A percentile compares a stretch with the other conserved stretches of the same genome.
These are phyloP conservation scores for Alternaria sp. DNA, from an alignment of 2,329 filamentous ascomycete genomes.

Conservation along the genomic window DNA sequence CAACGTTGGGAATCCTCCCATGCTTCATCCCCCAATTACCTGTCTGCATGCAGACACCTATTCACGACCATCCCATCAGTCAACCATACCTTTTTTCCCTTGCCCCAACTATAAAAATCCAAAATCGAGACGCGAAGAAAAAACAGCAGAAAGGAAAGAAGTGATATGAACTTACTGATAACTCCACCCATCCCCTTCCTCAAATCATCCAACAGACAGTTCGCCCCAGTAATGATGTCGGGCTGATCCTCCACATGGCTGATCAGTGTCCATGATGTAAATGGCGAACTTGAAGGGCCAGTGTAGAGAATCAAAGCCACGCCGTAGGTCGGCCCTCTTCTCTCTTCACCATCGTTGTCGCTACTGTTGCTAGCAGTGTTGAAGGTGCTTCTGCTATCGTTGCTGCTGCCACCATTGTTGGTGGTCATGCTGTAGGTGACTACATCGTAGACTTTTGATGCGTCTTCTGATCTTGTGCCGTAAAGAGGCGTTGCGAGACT, in stretches of 20 bases:
- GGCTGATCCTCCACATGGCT: background rate
- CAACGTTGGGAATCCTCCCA: background rate
- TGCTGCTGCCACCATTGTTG: background rate
- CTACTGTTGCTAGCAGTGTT: background rate
- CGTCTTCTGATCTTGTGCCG: background rate
- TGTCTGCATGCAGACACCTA: background rate
- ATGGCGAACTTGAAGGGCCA: background rate
- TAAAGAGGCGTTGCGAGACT: background rate
- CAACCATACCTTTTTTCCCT: background rate
- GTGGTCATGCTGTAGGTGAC: background rate
- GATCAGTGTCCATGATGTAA: background rate
- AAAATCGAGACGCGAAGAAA: background rate
- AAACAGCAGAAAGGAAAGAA: too few relatives aligned
- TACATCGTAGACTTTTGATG: background rate
- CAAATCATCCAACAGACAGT: background rate
- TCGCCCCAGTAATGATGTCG: background rate
- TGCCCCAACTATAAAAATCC: background rate
- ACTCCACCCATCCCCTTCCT: background rate
- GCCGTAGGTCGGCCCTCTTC: background rate
- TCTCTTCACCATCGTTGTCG: background rate
- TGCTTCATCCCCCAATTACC: background rate
- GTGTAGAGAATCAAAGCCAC: constrained; percentile 1
- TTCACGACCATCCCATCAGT: background rate
- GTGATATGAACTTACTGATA: background rate
- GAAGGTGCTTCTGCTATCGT: background rate